These are phyloP conservation scores for Amyloporia xantha DNA, from an alignment of 768 basidiomycete species.

Conservation along the genomic window DNA sequence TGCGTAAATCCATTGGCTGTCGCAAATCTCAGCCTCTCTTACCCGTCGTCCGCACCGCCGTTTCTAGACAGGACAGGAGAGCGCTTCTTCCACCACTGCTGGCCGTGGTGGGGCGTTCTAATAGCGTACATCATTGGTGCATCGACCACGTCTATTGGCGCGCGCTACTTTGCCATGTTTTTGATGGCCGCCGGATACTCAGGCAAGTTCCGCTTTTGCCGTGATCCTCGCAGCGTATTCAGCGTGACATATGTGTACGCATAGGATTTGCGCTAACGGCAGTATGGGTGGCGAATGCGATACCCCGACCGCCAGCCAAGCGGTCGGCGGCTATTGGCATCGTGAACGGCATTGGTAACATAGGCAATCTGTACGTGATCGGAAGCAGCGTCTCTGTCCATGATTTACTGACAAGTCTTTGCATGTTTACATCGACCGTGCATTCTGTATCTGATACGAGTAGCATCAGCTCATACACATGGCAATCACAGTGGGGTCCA, in stretches of 20 bases:
- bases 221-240: background rate
- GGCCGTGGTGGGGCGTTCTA: constrained; percentile 56
- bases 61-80: constrained; percentile 47
- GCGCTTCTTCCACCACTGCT: constrained; percentile 53
- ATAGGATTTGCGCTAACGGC: constrained; percentile 37
- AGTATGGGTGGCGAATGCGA: constrained; percentile 57
- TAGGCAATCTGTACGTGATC: constrained; percentile 47
- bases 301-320: constrained; percentile 56
- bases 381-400: background rate
- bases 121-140: constrained; percentile 56
- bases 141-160: constrained; percentile 43
- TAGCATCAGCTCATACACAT: constrained; percentile 58
- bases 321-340: constrained; percentile 52
- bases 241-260: background rate
- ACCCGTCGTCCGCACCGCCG: too few species aligned
- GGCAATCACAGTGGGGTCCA: constrained; percentile 58
- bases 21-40: background rate
- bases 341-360: constrained; percentile 53
- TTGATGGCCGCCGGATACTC: constrained; percentile 54
- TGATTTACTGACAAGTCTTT: background rate
- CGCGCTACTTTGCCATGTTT: constrained; percentile 56
- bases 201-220: constrained; percentile 18
- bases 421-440: too few species aligned
- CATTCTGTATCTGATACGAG: background rate
- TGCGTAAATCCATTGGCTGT: constrained; percentile 12